These are phyloP conservation scores for Orbilia brochopaga DNA, from an alignment of 2,329 filamentous ascomycete species.

Conservation along the genomic window DNA sequence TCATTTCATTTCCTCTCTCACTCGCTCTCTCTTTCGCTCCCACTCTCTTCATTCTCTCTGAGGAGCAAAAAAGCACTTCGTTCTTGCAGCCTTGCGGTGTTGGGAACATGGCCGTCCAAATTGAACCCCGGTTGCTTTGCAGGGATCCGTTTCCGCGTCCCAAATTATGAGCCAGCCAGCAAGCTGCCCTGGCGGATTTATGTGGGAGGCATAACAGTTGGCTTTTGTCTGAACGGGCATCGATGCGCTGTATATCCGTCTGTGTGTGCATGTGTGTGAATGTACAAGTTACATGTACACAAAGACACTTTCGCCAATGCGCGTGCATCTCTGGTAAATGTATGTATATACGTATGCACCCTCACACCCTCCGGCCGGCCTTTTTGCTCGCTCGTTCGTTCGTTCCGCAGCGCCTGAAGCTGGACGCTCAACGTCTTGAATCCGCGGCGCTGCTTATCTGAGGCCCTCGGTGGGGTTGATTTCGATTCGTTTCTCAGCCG, in stretches of 20 bases:
- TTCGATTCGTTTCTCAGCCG: constrained; percentile 27
- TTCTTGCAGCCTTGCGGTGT: constrained; percentile 18
- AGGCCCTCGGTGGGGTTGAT: constrained; percentile 31
- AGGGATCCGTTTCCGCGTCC: constrained; percentile 49
- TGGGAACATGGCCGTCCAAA: constrained; percentile 46
- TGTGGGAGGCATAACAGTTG: constrained; percentile 30
- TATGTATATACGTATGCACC: too few relatives aligned
- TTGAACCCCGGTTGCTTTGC: constrained; percentile 27
- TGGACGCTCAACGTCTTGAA: not conserved
- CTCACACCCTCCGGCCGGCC: not conserved
- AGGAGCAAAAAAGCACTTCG: constrained; percentile 29
- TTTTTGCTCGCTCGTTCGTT: not conserved
- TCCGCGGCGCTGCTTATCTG: constrained; percentile 15
- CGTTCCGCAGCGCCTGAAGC: constrained; percentile 2
- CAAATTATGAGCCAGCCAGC: constrained; percentile 19
- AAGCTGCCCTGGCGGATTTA: constrained; percentile 42
- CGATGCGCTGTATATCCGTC: constrained; percentile 43
- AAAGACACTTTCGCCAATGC: not conserved
- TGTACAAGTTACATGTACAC: constrained; percentile 11
- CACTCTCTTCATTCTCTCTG: constrained; percentile 19
- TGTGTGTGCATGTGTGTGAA: constrained; percentile 5
- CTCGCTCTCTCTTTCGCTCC: constrained; percentile 16
- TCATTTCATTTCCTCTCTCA: constrained; percentile 24
- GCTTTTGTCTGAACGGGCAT: constrained; percentile 11
- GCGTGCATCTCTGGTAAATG: not conserved